Base-by-base conservation (phyloP, 2,329 filamentous ascomycete species). In the Curvularia verruculosa region DNA sequence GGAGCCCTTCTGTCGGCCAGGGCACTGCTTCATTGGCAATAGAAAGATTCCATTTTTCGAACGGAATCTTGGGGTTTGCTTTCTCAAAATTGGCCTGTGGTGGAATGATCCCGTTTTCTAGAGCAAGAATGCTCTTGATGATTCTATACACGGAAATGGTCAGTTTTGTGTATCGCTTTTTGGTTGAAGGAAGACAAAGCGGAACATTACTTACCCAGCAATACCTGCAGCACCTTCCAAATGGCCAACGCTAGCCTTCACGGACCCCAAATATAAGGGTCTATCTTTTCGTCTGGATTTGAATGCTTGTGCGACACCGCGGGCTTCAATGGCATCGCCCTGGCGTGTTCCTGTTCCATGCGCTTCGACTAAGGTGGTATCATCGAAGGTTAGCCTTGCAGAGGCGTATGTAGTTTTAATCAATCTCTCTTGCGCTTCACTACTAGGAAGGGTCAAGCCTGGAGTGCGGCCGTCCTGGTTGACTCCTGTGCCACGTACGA, bases 401-500 rank as follows among this genome's bases (percentile, higher is more conserved):
- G 31, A 39, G 9, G 47, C 47, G 12, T 49, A 49, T 21, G 47
- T 39, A 10, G 19, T 29, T 40, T n/a, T 28, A n/a, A 49, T 49
- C 9, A 49, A 15, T 29, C n/a, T 21, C 29, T 40, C 47, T 21
- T 49, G 47, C 10, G 47, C 36, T 6, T 49, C 47, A n/a, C 34
- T 29, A 40, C 36, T 40, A 5, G 47, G 47, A 40, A 40, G 36
- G 13, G 36, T 49, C 1, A 49, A 15, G 23, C 34, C 34, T 23
- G 34, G 34, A 15, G 47, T 40, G 15, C 34, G 34, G 18, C 47
- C 47, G 5, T 40, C 34, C 23, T 49, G 47, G 18, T 49, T 49
- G 23, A 41, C 21, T 5, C 23, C 34, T 21, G 47, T 40, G 9
- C 36, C 36, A 19, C 68, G 62, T 7, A 75, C 58, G 3, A 73